These are phyloP conservation scores for Aegilops umbellulata DNA, from an alignment of 176 grass and related monocot genomes.

Conservation along the genomic window DNA sequence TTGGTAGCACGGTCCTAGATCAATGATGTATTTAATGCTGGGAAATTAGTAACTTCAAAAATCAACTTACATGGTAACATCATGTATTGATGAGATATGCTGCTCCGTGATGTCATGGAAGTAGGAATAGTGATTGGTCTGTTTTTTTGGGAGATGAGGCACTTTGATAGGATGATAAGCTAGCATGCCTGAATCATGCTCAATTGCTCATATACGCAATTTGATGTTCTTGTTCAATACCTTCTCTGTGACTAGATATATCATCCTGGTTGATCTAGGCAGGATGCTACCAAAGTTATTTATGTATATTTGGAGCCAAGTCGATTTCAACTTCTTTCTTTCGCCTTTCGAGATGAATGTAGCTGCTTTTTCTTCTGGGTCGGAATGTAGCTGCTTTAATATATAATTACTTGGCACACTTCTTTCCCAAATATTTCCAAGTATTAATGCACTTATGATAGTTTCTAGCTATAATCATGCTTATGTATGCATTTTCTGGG, in stretches of 20 bases:
- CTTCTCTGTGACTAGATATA: conserved; percentile 1
- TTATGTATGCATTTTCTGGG: conserved; percentile 6
- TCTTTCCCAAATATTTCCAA: background rate
- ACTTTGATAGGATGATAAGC: conserved; percentile 3
- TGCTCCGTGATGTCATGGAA: background rate
- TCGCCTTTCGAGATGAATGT: background rate
- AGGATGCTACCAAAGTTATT: background rate
- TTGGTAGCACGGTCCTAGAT: background rate
- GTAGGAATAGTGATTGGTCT: background rate
- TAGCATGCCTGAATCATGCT: background rate
- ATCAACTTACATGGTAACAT: background rate
- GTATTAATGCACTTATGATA: background rate
- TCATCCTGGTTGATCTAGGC: background rate
- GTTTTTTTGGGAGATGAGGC: background rate
- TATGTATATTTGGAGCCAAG: background rate
- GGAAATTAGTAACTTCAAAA: background rate
- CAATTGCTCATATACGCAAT: background rate
- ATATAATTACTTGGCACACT: background rate
- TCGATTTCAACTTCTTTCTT: background rate
- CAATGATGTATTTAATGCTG: background rate
- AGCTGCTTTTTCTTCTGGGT: background rate
- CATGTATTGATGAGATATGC: background rate
- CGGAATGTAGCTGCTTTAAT: background rate
- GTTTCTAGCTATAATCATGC: background rate
- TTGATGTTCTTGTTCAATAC: conserved; percentile 1